Base-by-base conservation (phyloP, 805 yeast species). In the Candida palmyrensis region DNA sequence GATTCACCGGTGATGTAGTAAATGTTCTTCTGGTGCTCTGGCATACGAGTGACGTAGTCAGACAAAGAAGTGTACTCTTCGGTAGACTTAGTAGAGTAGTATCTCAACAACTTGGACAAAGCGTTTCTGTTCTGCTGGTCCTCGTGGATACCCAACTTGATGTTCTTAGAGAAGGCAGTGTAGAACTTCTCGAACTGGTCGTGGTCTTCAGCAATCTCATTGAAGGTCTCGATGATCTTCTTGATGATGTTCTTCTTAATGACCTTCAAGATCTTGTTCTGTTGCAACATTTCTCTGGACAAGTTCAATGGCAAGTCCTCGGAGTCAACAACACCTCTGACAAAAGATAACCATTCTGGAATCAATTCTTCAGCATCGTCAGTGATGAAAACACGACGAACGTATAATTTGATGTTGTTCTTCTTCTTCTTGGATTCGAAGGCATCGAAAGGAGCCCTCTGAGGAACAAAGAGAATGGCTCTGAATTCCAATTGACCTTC, bases 401-500 rank as follows among this genome's bases (percentile, higher is more conserved):
- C 99, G 71, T 92, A 92, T 55, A 92, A 80, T 77, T 92, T 92
- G 76, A 92, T 92, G 82, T 90, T 90, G 75, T 76, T 82, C 82
- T 88, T 90, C 96, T 92, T 92, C 94, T 88, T 92, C 82, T 92
- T 92, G 45, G 89, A 76, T 77, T 92, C 98, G 62, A 92, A 92
- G 62, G 95, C 75, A 63, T 92, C 98, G 59, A 92, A 86, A 69
- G 99, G 98, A 55, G 99, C 97, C 76, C 98, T 88, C 77, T 84
- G 86, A 70, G 99, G 99, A 71, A 92, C 79, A 60, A 87, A 92
- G 56, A 92, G 75, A 59, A 92, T 92, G 45, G 98, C 97, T 75
- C 82, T 89, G 81, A 92, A 92, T 76, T 92, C 99, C 57, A 92
- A 79, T 77, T 92, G 98, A 77, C 99, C 99, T 76, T 92, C 99